phyloP scores from a whole-genome alignment of 1,284 basidiomycete genomes.

The Ustilago curta region DNA sequence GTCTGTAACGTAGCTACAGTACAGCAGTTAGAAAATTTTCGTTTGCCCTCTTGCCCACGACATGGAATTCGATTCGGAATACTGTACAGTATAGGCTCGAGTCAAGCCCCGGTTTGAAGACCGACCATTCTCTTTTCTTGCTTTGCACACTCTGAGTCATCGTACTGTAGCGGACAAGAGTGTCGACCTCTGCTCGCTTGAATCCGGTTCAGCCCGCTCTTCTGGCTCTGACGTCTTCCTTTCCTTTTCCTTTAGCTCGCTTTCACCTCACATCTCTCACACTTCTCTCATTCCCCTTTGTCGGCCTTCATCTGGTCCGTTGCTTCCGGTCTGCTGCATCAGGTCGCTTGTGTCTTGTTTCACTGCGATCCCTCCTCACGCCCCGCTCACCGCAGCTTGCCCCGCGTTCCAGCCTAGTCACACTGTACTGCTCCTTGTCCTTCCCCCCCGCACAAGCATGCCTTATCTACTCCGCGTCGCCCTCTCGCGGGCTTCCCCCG shows the following conservation, averaged over 20 bases:
- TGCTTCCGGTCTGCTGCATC: slow-evolving; percentile 5
- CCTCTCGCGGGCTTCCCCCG: slow-evolving; percentile 22
- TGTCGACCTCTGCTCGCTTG: slow-evolving; percentile 1
- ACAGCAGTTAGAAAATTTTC: too few relatives aligned
- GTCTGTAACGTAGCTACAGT: too few relatives aligned
- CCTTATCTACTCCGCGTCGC: slow-evolving; percentile 32
- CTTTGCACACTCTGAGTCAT: background rate
- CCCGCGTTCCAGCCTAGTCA: slow-evolving; percentile 10
- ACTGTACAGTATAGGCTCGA: too few relatives aligned
- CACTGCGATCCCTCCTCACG: too few relatives aligned
- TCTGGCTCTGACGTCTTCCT: slow-evolving; percentile 1
- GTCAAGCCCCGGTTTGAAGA: slow-evolving; percentile 19
- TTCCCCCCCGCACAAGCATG: background rate
- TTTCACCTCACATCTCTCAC: slow-evolving; percentile 1
- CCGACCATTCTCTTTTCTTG: slow-evolving; percentile 5
- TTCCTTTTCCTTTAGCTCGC: too few relatives aligned
- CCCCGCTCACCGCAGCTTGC: background rate
- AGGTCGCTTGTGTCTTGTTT: background rate
- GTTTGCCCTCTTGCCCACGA: background rate
- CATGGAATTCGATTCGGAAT: background rate
- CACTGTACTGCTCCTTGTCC: slow-evolving; percentile 5
- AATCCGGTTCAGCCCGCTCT: slow-evolving; percentile 14
- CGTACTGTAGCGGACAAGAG: background rate
- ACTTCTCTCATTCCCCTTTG: background rate
- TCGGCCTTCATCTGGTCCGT: background rate